Percentiles rank a stretch among this genome's conserved stretches.
Evolutionary conservation across 2,329 filamentous ascomycete genomes (phyloP).

Genomic region (Diaporthe longicolla): DNA sequence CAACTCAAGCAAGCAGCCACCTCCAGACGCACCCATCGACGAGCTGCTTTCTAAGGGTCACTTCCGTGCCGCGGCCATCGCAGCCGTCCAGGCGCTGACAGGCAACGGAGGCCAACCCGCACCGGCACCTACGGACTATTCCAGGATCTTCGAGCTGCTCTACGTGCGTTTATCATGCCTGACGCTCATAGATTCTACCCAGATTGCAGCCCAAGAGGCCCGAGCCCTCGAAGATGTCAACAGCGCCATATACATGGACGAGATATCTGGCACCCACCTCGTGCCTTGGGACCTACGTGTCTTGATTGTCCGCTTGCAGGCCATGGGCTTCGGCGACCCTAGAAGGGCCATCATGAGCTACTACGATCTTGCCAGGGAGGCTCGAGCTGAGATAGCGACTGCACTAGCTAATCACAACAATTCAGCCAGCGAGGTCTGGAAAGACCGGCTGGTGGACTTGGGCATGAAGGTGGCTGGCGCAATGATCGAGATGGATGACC

Average conservation of each 20-base stretch:
- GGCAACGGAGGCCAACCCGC: conserved; percentile 55
- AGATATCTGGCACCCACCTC: conserved; percentile 71
- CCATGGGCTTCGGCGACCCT: conserved; percentile 87
- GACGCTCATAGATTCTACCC: conserved; percentile 80
- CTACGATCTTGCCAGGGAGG: conserved; percentile 88
- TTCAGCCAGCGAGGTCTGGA: conserved; percentile 77
- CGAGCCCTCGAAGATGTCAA: conserved; percentile 75
- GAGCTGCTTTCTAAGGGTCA: conserved; percentile 79
- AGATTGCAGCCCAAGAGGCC: conserved; percentile 77
- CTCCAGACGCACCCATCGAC: conserved; percentile 74
- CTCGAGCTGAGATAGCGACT: conserved; percentile 71
- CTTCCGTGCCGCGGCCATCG: conserved; percentile 83
- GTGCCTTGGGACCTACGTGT: conserved; percentile 91
- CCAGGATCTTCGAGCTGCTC: conserved; percentile 80
- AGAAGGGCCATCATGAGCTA: conserved; percentile 89
- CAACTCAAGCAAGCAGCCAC: conserved; percentile 74
- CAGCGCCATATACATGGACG: conserved; percentile 69
- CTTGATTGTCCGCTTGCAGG: conserved; percentile 85
- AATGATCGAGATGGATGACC: conserved; percentile 88
- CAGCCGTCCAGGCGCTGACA: conserved; percentile 73
- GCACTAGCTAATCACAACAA: conserved; percentile 62
- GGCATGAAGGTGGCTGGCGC: conserved; percentile 77
- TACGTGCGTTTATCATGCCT: conserved; percentile 88
- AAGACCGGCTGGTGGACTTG: conserved; percentile 78
- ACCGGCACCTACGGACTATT: conserved; percentile 69